Evolutionary conservation across 148 eudicot species (phyloP), one percentile per base, ranked within the genome.

Genomic region (Heliamphora exappendiculata): DNA sequence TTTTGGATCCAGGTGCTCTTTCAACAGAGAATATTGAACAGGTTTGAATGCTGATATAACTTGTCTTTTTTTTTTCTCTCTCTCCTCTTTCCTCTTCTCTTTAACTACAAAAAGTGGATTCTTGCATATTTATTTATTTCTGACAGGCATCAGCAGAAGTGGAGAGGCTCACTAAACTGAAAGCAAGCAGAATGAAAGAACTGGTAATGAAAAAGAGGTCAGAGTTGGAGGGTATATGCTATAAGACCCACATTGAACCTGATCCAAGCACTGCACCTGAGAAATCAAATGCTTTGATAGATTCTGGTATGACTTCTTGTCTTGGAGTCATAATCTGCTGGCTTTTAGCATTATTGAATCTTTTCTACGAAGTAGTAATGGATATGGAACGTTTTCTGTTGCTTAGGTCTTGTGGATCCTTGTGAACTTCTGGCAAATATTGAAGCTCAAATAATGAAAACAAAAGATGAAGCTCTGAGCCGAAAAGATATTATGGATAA

Each of bases 321-420:
- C 62, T 62, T 66, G 33, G 59, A 11, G 39, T 42, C 17, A 2
- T 29, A 49, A 53, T 39, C 53, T 31, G 29, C 3, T 50, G 20
- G 7, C 14, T 12, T 31, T 77, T 50, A 19, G 0, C 59, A 71
- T 51, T 20, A 3, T 47, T 3, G 10, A 22, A 53, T 34, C 51
- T 67, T 47, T 33, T 31, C 67, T 26, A 6, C 20, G 17, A 45
- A 57, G 41, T 45, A 57, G 41, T 45, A 20, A 74, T 12, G 22
- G 29, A 0, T 58, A 22, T n/a, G 2, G 67, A 11, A 57, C 4
- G n/a, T 16, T 37, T 75, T 58, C 58, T 67, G 28, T 58, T 72
- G 53, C 76, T 73, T 79, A 89, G 93, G 93, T 80, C 87, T 89
- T 54, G 87, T 89, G 70, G 93, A 89, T 81, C 91, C 93, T 60